Base-by-base conservation (phyloP, 768 basidiomycete species). In the Lentinula sp. region DNA sequence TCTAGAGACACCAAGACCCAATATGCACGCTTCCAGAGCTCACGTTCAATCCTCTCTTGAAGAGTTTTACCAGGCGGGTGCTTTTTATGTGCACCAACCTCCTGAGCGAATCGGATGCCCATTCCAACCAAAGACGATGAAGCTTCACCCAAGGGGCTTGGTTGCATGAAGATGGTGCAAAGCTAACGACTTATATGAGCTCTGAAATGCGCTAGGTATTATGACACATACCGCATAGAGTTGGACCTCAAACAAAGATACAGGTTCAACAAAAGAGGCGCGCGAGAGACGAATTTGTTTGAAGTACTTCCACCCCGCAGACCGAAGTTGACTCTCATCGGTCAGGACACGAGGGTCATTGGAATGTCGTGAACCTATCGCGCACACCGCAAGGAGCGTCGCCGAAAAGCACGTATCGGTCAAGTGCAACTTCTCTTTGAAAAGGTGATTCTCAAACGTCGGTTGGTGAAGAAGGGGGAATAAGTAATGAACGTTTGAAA, bases 11-110 rank as follows among this genome's bases (percentile, higher is more conserved):
- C 57, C 10, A 74, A 52, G 6, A 69, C 72, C 81, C 80, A 84
- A 61, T 80, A 84, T 18, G 75, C 78, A 23, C 82, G 72, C 62
- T 85, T 87, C 77, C 83, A 86, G 32, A 85, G 70, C 65, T 91
- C 87, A 49, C 80, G 75, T 62, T 89, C 84, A 3, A 75, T 62
- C 1, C 70, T 65, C 31, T 57, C 40, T 63, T 43, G 76, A 74
- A 1, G 70, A 71, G 10, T 67, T 65, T 35, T 54, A 63, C 34
- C 31, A 63, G 63, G 63, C 72, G 70, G 54, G 67, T 70, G 74
- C 75, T 61, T 73, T 65, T 79, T 71, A 64, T 86, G 83, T 0
- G 79, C 78, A 3, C 87, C 80, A 2, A 85, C 77, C 62, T 88
- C 86, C 65, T 87, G 82, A 0, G 82, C 81, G 7, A 79, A 72